Evolutionary conservation across 139 green algal genomes (phyloP), one percentile per base, ranked within the genome.

Genomic region (Micromonas commoda): DNA sequence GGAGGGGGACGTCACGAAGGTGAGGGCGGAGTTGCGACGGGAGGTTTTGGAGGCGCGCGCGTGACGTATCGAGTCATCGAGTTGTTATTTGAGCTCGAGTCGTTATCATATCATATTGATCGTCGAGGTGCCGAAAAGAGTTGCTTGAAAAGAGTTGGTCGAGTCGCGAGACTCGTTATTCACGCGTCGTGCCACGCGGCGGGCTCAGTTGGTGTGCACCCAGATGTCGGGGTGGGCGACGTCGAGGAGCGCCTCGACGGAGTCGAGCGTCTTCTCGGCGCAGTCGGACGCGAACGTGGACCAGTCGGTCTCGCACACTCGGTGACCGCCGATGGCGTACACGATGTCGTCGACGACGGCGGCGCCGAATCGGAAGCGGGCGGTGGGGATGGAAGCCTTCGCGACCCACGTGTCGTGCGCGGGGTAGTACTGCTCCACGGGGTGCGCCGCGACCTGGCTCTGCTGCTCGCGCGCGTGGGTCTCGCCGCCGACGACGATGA

Each of bases 401-500:
- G 32, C 64, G 64, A 61, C 63, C 76, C 76, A 81, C 37, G 35
- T 64, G 64, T 75, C 63, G 38, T 51, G n/a, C 13, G 65, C 65
- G 4, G 34, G 21, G 26, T 64, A 34, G 33, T 81, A 81, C n/a
- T 33, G 19, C 76, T 81, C 76, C 4, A 75, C 65, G 38, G 4
- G 20, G 64, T 81, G 76, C 16, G 65, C 13, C 26, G 76, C 31
- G 38, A 75, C 26, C 37, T 81, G 6, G 13, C 13, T 78, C 6
- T 13, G 5, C 35, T 67, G n/a, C 3, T 4, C 67, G n/a, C 34
- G 35, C 5, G 67, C 67, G 52, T 76, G 35, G 9, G 76, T 81
- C 65, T 81, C 76, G 34, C 76, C 76, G n/a, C 76, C 65, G 6
- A 81, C 20, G 21, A 78, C 76, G 20, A 81, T 24, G 29, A 80